Evolutionary conservation across 257 asterid genomes (phyloP).

Genomic region (Solanum rostratum): DNA sequence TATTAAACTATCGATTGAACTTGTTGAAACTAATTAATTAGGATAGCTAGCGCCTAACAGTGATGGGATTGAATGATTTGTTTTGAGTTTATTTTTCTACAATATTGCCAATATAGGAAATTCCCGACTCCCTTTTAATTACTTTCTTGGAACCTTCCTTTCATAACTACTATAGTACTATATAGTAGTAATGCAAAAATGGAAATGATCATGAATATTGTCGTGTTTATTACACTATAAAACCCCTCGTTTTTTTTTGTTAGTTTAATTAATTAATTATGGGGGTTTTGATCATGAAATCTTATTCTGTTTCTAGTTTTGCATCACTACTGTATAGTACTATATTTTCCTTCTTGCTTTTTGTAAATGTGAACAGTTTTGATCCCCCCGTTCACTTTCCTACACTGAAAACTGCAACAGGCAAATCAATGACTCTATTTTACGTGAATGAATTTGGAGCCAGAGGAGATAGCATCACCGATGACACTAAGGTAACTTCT

Average conservation of each 20-base stretch:
- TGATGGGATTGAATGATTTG: neutral
- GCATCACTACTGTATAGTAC: neutral
- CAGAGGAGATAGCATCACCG: slow-evolving; percentile 49
- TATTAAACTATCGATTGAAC: neutral
- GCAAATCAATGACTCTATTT: slow-evolving; percentile 19
- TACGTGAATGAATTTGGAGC: slow-evolving; percentile 51
- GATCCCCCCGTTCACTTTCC: slow-evolving; percentile 24
- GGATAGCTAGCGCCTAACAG: neutral
- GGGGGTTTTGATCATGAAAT: neutral
- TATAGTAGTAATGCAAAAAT: neutral
- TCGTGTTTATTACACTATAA: neutral
- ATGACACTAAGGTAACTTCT: slow-evolving; percentile 37
- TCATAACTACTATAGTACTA: neutral
- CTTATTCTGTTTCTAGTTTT: neutral
- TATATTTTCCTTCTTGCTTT: neutral
- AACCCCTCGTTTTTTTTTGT: neutral
- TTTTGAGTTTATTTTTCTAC: neutral
- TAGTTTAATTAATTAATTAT: neutral
- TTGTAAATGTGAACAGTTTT: slow-evolving; percentile 9
- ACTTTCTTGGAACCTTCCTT: slow-evolving; percentile 1
- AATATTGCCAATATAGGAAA: neutral
- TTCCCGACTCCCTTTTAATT: neutral
- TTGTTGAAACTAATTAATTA: neutral
- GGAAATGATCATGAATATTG: neutral
- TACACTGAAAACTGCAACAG: slow-evolving; percentile 16